Evolutionary conservation across 768 basidiomycete genomes (phyloP), one percentile per base, ranked within the genome.

Genomic region (Lactarius psammicola): DNA sequence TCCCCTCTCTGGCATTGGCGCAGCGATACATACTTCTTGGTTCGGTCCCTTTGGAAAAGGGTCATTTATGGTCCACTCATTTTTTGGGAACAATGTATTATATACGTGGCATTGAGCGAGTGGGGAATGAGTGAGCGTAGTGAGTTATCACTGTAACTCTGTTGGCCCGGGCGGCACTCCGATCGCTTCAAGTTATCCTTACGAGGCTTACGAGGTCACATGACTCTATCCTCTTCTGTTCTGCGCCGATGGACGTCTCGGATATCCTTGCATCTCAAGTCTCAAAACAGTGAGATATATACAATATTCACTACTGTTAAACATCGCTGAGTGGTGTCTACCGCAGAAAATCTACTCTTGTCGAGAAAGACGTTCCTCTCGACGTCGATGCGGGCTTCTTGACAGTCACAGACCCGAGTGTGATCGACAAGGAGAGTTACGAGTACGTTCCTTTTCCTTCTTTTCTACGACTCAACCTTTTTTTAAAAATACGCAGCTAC

Each of bases 341-440:
- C 20, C 13, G 3, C 69, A 93, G 90, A 74, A 86, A 87, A 77
- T 83, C 87, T 34, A 79, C 85, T 40, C 76, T 79, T 36, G 87
- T 92, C 63, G 87, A 92, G 74, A 94, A 91, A 75, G 90, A 92
- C 60, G 87, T 84, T 10, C 85, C 90, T 9, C 83, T 93, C 67
- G 86, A 88, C 49, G 80, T 94, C 65, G 97, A 99, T 77, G 73
- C 89, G 5, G 95, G 92, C 4, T 82, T 90, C 46, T 81, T 99
- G 23, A 84, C 90, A 6, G 93, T 92, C 1, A 92, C 92, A 56
- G 96, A 99, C 79, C 65, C 83, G 23, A 95, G 94, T 75, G 86
- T 90, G 13, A 86, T 94, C 68, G 94, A 98, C 75, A 82, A 84
- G 57, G 91, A 93, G 63, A 84, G 80, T 71, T 97, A 98, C 82